Conservation (phyloP, 2,329 filamentous ascomycete species). For the Xylaria sp. region DNA sequence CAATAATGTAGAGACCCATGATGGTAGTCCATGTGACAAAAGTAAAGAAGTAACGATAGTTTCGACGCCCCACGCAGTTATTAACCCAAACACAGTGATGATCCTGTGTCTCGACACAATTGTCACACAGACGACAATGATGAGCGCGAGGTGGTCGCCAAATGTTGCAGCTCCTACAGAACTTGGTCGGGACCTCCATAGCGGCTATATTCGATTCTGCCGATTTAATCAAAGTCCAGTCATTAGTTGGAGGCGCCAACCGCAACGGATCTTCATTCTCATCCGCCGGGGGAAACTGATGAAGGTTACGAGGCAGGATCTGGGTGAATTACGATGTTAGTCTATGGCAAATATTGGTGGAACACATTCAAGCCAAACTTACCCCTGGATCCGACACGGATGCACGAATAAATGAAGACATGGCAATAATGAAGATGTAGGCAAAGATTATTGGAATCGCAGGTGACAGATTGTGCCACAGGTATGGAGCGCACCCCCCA, state of each 20-base stretch:
- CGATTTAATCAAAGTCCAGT: conserved; percentile 92
- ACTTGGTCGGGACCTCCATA: conserved; percentile 98
- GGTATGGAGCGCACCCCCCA: conserved; percentile 81
- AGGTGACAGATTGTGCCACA: conserved; percentile 88
- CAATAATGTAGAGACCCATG: conserved; percentile 79
- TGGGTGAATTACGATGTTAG: conserved; percentile 51
- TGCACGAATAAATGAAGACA: conserved; percentile 94
- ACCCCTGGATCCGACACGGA: conserved; percentile 93
- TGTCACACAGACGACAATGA: conserved; percentile 96
- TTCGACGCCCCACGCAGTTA: conserved; percentile 95
- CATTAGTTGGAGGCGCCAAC: conserved; percentile 85
- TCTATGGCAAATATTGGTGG: not conserved
- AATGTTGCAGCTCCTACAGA: conserved; percentile 96
- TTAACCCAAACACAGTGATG: conserved; percentile 99
- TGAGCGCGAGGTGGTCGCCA: conserved; percentile 97
- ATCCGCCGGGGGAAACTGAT: conserved; percentile 81
- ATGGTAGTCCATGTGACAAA: conserved; percentile 86
- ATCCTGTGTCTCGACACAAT: conserved; percentile 96
- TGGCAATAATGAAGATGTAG: conserved; percentile 88
- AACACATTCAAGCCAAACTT: conserved; percentile 55
- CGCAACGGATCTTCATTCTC: conserved; percentile 83
- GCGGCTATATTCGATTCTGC: conserved; percentile 79
- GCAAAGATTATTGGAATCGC: conserved; percentile 89
- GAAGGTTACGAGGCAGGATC: conserved; percentile 93
- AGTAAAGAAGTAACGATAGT: conserved; percentile 97